Percentiles rank a stretch among this genome's conserved stretches.
Evolutionary conservation across 306 rosid genomes (phyloP).

Genomic region (Rosa chinensis): DNA sequence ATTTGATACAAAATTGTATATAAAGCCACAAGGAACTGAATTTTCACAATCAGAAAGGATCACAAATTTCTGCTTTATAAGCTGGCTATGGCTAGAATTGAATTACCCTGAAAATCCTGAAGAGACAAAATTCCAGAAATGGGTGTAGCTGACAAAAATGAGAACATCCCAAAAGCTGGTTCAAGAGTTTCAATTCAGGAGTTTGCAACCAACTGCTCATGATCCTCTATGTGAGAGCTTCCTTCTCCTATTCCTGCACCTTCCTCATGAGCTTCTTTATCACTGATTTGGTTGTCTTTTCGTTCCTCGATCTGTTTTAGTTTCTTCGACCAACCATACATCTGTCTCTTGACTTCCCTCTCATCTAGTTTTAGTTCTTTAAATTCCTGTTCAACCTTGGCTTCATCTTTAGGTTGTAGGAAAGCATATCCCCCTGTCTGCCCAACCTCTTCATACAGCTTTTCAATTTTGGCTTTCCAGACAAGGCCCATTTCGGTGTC

Average conservation of each 20-base stretch:
- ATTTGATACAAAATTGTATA: conserved; percentile 16
- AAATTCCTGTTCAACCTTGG: conserved; percentile 61
- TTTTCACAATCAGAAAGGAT: not conserved
- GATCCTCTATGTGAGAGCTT: conserved; percentile 32
- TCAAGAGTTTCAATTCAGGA: conserved; percentile 16
- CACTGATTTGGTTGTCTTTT: conserved; percentile 31
- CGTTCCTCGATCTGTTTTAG: conserved; percentile 43
- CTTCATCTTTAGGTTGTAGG: conserved; percentile 72
- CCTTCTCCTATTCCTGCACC: conserved; percentile 14
- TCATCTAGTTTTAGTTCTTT: conserved; percentile 61
- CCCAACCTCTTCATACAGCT: conserved; percentile 70
- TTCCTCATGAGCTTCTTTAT: conserved; percentile 20
- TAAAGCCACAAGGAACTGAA: not conserved
- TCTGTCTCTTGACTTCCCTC: conserved; percentile 58
- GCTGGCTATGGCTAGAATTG: not conserved
- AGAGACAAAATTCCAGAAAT: conserved; percentile 32
- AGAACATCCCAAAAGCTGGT: conserved; percentile 12
- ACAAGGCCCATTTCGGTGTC: conserved; percentile 83
- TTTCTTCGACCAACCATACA: conserved; percentile 44
- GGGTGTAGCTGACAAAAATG: conserved; percentile 38
- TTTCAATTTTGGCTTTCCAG: conserved; percentile 93
- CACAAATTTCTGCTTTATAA: conserved; percentile 2
- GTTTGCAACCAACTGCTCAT: conserved; percentile 44
- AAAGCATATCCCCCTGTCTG: conserved; percentile 55
- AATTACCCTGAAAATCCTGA: conserved; percentile 6